Base-by-base conservation (phyloP, 2,329 filamentous ascomycete genomes). In the Clonostachys byssicola region DNA sequence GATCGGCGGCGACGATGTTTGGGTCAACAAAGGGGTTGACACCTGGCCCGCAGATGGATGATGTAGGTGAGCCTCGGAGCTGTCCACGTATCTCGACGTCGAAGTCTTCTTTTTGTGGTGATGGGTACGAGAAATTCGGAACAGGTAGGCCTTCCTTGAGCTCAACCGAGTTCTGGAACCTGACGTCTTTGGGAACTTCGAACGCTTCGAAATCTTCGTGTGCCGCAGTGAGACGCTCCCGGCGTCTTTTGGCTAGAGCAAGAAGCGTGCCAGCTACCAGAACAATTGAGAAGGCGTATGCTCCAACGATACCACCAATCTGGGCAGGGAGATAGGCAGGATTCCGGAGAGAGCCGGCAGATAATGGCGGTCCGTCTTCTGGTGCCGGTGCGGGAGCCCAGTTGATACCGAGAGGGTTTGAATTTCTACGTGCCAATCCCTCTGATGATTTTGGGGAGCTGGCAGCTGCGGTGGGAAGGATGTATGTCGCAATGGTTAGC, bases 281-380 rank as follows among this genome's bases (percentile, higher is more conserved):
- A 58, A 90, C 75, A 60, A 95, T 77, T 35, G 83, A 88, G 51
- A 89, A 65, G 49, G 92, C 77, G 80, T 96, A 96, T 49, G 88
- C 85, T 51, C 85, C 90, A 49, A 92, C 78, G 50, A 97, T 88
- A 54, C 85, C 89, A 53, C 88, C 86, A 56, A 96, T 85, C 66
- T 96, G 86, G 49, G 83, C 85, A 16, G 91, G 89, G 18, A 96
- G 80, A 47, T 86, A 81, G 16, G 76, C 68, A 52, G 71, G 71
- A 62, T 91, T 75, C 56, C 82, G 73, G 43, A 81, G 64, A 36
- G 84, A 80, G 56, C 75, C 67, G 47, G 74, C 73, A 39, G 83
- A 83, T 41, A 83, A 63, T 9, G 78, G 71, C 49, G 84, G 78
- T 8, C 80, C 81, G 66, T 83, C 70, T 64, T 82, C 75, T 48